These are phyloP conservation scores for Pezicula carpinea DNA, from an alignment of 2,329 filamentous ascomycete genomes.

Conservation along the genomic window DNA sequence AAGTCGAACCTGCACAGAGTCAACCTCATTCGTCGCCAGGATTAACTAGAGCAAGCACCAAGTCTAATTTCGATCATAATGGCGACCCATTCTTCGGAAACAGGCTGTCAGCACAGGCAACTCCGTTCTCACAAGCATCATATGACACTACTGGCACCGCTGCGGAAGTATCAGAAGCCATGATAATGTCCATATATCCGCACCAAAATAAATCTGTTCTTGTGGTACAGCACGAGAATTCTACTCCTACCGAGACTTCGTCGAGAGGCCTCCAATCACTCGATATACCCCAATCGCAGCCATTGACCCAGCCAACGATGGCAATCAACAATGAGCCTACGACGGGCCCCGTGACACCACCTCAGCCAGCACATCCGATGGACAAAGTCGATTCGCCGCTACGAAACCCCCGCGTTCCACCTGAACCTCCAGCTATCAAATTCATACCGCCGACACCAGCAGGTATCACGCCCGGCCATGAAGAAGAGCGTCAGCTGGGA, in stretches of 20 bases:
- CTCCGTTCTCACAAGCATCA: conserved; percentile 58
- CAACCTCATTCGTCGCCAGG: conserved; percentile 7
- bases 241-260: conserved; percentile 11
- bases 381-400: conserved; percentile 57
- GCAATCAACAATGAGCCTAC: conserved; percentile 33
- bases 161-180: conserved; percentile 57
- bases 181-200: conserved; percentile 56
- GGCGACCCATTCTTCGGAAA: conserved; percentile 50
- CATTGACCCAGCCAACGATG: conserved; percentile 10
- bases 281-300: not conserved
- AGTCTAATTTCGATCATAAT: conserved; percentile 43
- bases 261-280: not conserved
- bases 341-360: conserved; percentile 44
- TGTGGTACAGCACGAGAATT: conserved; percentile 38
- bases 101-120: conserved; percentile 50
- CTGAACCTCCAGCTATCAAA: conserved; percentile 51
- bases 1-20: conserved; percentile 2
- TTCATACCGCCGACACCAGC: conserved; percentile 62
- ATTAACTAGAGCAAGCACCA: conserved; percentile 6
- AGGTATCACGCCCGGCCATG: conserved; percentile 49
- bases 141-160: conserved; percentile 56
- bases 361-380: conserved; percentile 42
- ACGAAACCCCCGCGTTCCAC: conserved; percentile 56
- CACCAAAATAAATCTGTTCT: conserved; percentile 62
- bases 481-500: conserved; percentile 47